phyloP scores from a whole-genome alignment of 495 filamentous ascomycete genomes.

The Lindgomyces ingoldianus region DNA sequence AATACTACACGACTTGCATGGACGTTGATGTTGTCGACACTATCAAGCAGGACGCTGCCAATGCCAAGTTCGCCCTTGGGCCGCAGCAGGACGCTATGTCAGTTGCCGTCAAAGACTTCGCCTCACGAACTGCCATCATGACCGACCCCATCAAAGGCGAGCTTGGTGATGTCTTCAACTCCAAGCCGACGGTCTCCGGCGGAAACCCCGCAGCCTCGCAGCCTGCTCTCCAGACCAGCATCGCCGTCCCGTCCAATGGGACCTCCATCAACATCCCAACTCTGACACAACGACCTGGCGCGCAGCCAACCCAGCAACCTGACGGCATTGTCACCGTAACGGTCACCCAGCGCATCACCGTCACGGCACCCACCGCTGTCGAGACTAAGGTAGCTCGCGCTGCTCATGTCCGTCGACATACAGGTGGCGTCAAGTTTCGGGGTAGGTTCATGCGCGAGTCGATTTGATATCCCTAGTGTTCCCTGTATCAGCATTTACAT shows the following conservation, averaged over 20 bases:
- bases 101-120: slow-evolving; percentile 36
- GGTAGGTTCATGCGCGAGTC: background rate
- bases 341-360: background rate
- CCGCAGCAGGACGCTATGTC: slow-evolving; percentile 42
- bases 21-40: slow-evolving; percentile 65
- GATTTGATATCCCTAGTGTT: background rate
- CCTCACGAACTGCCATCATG: slow-evolving; percentile 37
- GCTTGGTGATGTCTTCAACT: slow-evolving; percentile 18
- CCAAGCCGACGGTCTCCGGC: background rate
- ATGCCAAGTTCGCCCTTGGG: slow-evolving; percentile 25
- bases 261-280: background rate
- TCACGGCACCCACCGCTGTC: background rate
- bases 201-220: background rate
- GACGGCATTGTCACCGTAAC: background rate
- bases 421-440: background rate
- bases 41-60: slow-evolving; percentile 18
- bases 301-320: background rate
- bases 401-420: background rate
- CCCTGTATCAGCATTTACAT: background rate
- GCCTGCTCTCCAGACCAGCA: background rate
- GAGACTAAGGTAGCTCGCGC: background rate
- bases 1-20: slow-evolving; percentile 81
- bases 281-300: background rate
- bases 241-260: background rate
- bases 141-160: slow-evolving; percentile 30